Evolutionary conservation across 345 rosid species (phyloP).

Genomic region (Salix suchowensis): DNA sequence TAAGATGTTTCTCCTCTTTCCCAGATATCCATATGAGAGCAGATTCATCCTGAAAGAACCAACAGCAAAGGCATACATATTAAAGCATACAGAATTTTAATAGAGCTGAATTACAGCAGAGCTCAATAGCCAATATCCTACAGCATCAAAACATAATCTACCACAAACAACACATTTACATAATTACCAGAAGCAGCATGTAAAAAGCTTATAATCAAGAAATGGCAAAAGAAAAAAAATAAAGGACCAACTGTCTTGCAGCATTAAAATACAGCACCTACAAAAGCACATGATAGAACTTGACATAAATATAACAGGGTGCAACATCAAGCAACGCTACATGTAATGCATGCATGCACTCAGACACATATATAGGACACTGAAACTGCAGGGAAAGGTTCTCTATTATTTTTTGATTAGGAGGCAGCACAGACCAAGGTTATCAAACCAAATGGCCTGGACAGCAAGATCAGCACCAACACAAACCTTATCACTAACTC

Average conservation of each 20-base stretch:
- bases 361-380: neutral
- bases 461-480: neutral
- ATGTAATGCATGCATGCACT: neutral
- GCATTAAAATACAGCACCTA: neutral
- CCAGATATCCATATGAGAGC: conserved; percentile 27
- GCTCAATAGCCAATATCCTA: neutral
- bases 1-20: conserved; percentile 27
- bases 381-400: neutral
- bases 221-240: neutral
- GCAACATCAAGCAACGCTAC: neutral
- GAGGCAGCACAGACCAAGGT: neutral
- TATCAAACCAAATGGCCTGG: neutral
- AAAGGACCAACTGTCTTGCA: neutral
- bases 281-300: neutral
- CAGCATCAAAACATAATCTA: neutral
- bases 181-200: neutral
- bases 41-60: conserved; percentile 24
- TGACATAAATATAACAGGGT: neutral
- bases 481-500: neutral
- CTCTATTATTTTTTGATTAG: neutral
- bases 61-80: neutral
- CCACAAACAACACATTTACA: neutral
- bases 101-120: neutral
- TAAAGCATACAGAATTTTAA: neutral
- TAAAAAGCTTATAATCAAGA: neutral